These are phyloP conservation scores for Gracilaria domingensis DNA, from an alignment of 23 red algal species.

Conservation along the genomic window DNA sequence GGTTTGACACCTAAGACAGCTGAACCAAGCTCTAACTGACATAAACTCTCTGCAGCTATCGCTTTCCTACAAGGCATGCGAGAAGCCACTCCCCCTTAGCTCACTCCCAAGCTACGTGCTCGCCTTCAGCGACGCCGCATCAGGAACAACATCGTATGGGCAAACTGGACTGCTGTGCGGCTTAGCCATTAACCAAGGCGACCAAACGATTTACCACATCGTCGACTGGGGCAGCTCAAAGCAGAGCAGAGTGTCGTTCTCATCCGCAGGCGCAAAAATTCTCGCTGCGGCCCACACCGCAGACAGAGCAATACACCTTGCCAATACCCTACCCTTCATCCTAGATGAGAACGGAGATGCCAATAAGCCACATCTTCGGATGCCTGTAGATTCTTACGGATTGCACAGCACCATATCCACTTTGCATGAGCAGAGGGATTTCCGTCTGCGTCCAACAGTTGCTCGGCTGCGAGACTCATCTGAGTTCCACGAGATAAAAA, in stretches of 20 bases:
- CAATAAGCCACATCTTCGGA: too few relatives aligned
- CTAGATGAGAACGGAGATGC: too few relatives aligned
- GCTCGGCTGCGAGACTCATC: not conserved
- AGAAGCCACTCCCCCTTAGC: too few relatives aligned
- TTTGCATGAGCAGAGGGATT: not conserved
- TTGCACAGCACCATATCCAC: too few relatives aligned
- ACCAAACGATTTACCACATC: not conserved
- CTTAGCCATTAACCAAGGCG: not conserved
- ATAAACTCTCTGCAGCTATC: not conserved
- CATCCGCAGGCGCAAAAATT: not conserved
- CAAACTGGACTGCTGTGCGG: constrained; percentile 23
- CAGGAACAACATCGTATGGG: constrained; percentile 1
- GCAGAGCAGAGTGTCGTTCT: constrained; percentile 41
- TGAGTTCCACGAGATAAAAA: not conserved
- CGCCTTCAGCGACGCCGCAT: not conserved
- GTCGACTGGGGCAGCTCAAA: not conserved
- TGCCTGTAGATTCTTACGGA: too few relatives aligned
- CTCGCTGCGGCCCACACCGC: not conserved
- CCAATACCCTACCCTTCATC: not conserved
- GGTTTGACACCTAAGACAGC: not conserved
- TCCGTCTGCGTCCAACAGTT: too few relatives aligned
- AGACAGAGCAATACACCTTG: not conserved
- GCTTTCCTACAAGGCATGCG: not conserved
- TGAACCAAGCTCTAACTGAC: not conserved
- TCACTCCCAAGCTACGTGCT: too few relatives aligned